Evolutionary conservation across 768 basidiomycete species (phyloP).

Genomic region (Arthromyces matolae): DNA sequence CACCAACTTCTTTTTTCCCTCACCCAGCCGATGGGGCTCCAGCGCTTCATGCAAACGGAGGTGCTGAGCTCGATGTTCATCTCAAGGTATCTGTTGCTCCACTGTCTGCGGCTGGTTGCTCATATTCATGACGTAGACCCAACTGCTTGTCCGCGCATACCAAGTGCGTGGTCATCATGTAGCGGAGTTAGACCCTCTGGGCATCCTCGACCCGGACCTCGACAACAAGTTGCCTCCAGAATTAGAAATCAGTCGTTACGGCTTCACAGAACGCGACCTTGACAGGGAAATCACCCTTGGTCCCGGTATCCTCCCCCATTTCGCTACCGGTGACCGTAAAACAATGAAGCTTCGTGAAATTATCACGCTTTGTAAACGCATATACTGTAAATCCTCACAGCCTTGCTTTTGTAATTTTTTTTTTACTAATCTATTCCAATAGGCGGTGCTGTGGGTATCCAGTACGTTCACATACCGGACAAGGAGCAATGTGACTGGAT

Average conservation of each 20-base stretch:
- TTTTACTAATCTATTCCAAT: slow-evolving; percentile 6
- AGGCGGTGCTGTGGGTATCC: slow-evolving; percentile 87
- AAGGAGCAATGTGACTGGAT: slow-evolving; percentile 99
- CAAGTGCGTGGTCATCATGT: slow-evolving; percentile 98
- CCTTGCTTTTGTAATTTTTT: background rate
- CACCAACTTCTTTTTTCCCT: slow-evolving; percentile 64
- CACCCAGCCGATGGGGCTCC: slow-evolving; percentile 78
- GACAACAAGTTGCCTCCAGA: slow-evolving; percentile 78
- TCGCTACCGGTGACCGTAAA: slow-evolving; percentile 80
- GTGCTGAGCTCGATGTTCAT: slow-evolving; percentile 86
- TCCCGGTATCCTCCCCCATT: slow-evolving; percentile 94
- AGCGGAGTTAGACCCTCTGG: slow-evolving; percentile 93
- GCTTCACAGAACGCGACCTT: slow-evolving; percentile 91
- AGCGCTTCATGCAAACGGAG: slow-evolving; percentile 62
- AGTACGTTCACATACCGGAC: slow-evolving; percentile 95
- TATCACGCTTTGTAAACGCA: slow-evolving; percentile 83
- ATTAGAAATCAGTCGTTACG: slow-evolving; percentile 90
- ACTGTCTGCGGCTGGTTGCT: slow-evolving; percentile 4
- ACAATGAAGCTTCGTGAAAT: slow-evolving; percentile 90
- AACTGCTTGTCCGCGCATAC: slow-evolving; percentile 96
- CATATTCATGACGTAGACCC: slow-evolving; percentile 55
- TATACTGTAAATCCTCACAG: slow-evolving; percentile 73
- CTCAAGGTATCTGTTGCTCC: slow-evolving; percentile 67
- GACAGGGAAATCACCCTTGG: slow-evolving; percentile 93
- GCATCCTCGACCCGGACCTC: slow-evolving; percentile 88